These are phyloP conservation scores for Eimeria acervulina DNA, from an alignment of 169 alveolate genomes.

Conservation along the genomic window DNA sequence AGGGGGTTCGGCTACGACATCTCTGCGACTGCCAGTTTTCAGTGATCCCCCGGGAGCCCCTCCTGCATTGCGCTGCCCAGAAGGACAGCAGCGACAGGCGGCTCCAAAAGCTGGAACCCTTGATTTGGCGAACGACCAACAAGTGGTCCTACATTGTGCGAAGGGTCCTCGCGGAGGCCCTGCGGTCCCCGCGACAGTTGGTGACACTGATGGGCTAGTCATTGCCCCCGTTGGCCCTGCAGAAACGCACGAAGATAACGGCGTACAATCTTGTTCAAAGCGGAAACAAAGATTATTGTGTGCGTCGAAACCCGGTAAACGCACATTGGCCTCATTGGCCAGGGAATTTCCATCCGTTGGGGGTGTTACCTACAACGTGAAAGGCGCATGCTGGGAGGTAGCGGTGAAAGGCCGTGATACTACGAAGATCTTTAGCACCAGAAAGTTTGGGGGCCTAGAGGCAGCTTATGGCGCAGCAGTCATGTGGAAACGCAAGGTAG, in stretches of 20 bases:
- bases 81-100: conserved; percentile 72
- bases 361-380: conserved; percentile 79
- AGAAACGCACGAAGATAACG: conserved; percentile 52
- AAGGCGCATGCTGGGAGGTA: conserved; percentile 83
- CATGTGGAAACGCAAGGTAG: conserved; percentile 76
- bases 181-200: conserved; percentile 31
- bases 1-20: conserved; percentile 36
- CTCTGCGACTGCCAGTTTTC: conserved; percentile 41
- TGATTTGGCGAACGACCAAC: neutral
- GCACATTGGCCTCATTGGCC: conserved; percentile 80
- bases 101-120: neutral
- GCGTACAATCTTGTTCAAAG: conserved; percentile 41
- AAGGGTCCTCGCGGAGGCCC: conserved; percentile 50
- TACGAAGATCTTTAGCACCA: conserved; percentile 72
- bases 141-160: neutral
- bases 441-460: conserved; percentile 79
- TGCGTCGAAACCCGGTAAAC: conserved; percentile 68
- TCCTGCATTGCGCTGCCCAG: neutral
- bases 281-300: conserved; percentile 56
- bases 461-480: conserved; percentile 80
- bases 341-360: conserved; percentile 72
- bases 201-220: conserved; percentile 2
- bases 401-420: conserved; percentile 60
- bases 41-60: conserved; percentile 2
- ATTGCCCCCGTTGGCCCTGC: conserved; percentile 48